Base-by-base conservation (phyloP, 2,329 filamentous ascomycete genomes). In the Aspergillus sp. region DNA sequence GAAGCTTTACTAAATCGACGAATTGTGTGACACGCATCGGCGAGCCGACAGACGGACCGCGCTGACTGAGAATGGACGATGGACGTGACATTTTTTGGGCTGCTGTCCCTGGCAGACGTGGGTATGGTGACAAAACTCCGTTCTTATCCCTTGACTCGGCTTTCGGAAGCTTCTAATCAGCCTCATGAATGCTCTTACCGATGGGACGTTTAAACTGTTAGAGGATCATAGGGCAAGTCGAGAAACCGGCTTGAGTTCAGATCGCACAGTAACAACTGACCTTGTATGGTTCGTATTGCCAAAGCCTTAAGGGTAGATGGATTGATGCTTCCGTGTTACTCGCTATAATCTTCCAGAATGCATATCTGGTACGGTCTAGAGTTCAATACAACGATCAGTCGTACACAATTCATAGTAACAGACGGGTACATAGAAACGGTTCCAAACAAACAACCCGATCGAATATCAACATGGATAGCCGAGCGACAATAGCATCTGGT, bases 51-150 rank as follows among this genome's bases (percentile, higher is more conserved):
- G 49, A 35, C 40, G 7, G 26, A 10, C 26, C 26, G 26, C 26
- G 5, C 26, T 30, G 26, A 8, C 26, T 11, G 9, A 10, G 35
- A 38, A 17, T 38, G 26, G 20, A 35, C 51, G 10, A 50, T 46
- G 43, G 26, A 53, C 53, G 52, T 57, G 54, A 54, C 57, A 60
- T 60, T 60, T 55, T 44, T 50, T 51, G 50, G 47, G 47, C 54
- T 48, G 46, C 47, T 45, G 26, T 30, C 46, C 51, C 52, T 47
- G 46, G 45, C 46, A 49, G 43, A 38, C 43, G 47, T n/a, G 47
- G 26, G 26, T 50, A 30, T 45, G 43, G 22, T 22, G 8, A 42
- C 2, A n/a, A 4, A 42, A 42, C 40, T 42, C 19, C 22, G 40
- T 42, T 42, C n/a, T 17, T 3, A 42, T 42, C 40, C 40, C 47